Percentiles rank a stretch among this genome's conserved stretches.
These are phyloP conservation scores for Chlamydomonas sp. DNA, from an alignment of 139 green algal genomes.

Conservation along the genomic window DNA sequence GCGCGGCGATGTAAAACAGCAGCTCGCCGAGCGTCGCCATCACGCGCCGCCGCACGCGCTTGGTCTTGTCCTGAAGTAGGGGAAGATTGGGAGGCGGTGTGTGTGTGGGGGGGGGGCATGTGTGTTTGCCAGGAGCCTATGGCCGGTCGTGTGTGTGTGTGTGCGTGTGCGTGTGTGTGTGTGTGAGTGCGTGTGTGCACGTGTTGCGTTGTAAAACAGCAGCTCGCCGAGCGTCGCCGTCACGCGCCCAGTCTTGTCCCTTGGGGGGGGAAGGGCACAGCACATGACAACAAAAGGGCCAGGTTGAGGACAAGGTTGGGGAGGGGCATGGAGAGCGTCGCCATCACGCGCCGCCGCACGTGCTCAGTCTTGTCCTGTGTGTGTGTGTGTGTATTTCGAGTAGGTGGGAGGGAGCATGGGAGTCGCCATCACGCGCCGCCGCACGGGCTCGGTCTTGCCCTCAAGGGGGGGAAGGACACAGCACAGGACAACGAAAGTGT, in stretches of 20 bases:
- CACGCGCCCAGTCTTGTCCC: conserved; percentile 61
- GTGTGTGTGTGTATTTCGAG: neutral
- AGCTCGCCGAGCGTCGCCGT: conserved; percentile 89
- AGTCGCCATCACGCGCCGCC: conserved; percentile 76
- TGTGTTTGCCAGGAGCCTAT: conserved; percentile 4
- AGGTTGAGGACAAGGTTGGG: neutral
- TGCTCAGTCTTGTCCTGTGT: conserved; percentile 55
- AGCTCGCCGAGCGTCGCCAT: conserved; percentile 89
- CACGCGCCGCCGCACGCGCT: conserved; percentile 60
- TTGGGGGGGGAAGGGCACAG: too few species aligned
- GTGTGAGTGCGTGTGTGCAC: neutral
- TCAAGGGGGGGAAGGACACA: too few species aligned
- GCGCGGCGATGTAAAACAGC: conserved; percentile 88
- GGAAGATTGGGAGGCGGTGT: too few species aligned
- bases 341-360: conserved; percentile 41
- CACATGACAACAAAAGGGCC: too few species aligned
- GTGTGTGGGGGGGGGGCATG: neutral
- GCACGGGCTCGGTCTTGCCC: conserved; percentile 66
- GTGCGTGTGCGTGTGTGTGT: conserved; percentile 2
- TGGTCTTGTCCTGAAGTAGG: conserved; percentile 46
- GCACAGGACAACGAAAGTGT: too few species aligned
- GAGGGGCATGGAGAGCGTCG: neutral
- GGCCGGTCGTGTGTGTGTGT: too few species aligned
- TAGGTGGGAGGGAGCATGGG: conserved; percentile 91
- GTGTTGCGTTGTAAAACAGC: conserved; percentile 92